A percentile compares a stretch with the other conserved stretches of the same genome.
These are phyloP conservation scores for Fusarium sp. DNA, from an alignment of 2,329 filamentous ascomycete species.

Conservation along the genomic window DNA sequence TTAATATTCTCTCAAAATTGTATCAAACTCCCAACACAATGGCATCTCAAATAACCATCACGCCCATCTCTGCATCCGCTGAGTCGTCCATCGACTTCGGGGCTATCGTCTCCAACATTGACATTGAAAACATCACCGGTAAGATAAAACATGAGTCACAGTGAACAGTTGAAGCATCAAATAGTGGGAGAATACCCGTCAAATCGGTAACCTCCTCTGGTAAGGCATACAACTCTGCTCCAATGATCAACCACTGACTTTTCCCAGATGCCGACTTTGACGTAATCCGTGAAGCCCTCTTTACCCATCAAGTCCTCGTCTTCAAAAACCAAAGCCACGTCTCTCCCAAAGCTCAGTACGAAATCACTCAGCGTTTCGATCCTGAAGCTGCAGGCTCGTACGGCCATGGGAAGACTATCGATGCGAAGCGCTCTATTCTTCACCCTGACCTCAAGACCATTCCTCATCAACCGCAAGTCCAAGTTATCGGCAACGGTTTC, in stretches of 20 bases:
- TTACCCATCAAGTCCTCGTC: constrained; percentile 74
- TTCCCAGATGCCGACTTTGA: constrained; percentile 70
- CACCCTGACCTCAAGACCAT: constrained; percentile 85
- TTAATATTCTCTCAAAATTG: not conserved
- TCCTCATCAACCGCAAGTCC: constrained; percentile 78
- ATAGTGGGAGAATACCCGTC: constrained; percentile 64
- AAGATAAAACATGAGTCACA: constrained; percentile 47
- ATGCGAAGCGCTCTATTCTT: constrained; percentile 71
- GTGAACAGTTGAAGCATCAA: constrained; percentile 15
- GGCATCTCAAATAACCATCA: constrained; percentile 48
- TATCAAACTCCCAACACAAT: constrained; percentile 15
- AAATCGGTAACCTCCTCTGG: constrained; percentile 70
- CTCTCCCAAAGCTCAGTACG: constrained; percentile 77
- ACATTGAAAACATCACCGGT: constrained; percentile 72
- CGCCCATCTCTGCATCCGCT: constrained; percentile 52
- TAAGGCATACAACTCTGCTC: constrained; percentile 49
- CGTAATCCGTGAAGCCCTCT: constrained; percentile 72
- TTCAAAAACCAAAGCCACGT: constrained; percentile 74
- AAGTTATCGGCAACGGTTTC: constrained; percentile 82
- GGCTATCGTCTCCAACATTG: constrained; percentile 65
- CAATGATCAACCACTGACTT: constrained; percentile 32
- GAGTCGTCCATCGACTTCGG: constrained; percentile 67
- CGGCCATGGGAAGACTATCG: constrained; percentile 80
- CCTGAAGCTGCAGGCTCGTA: constrained; percentile 71
- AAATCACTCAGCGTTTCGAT: constrained; percentile 79